Evolutionary conservation across 495 filamentous ascomycete genomes (phyloP).

Genomic region (Lasiosphaeria hispida): DNA sequence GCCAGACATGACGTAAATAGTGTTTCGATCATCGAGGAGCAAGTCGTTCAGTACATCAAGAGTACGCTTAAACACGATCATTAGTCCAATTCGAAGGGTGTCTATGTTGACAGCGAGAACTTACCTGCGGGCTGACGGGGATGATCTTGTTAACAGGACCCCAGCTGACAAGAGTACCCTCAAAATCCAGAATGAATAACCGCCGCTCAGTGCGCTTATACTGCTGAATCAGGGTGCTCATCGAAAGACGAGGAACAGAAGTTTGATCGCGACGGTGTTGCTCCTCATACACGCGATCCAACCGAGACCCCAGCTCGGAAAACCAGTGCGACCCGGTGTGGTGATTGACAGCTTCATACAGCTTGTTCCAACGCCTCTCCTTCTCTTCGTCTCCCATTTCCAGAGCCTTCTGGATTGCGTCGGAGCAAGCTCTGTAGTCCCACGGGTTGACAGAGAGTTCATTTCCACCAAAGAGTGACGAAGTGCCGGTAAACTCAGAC

Average conservation of each 20-base stretch:
- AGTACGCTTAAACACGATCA: conserved; percentile 50
- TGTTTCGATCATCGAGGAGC: conserved; percentile 70
- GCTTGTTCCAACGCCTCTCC: conserved; percentile 65
- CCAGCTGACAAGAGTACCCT: conserved; percentile 85
- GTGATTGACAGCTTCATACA: conserved; percentile 71
- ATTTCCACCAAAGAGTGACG: conserved; percentile 73
- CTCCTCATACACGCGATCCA: conserved; percentile 73
- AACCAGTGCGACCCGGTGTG: conserved; percentile 86
- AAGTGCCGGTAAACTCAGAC: conserved; percentile 89
- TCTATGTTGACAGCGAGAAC: conserved; percentile 8
- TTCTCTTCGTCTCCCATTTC: conserved; percentile 73
- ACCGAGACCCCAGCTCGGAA: conserved; percentile 62
- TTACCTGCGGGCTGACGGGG: conserved; percentile 71
- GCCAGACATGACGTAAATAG: conserved; percentile 91
- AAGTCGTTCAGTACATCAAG: conserved; percentile 77
- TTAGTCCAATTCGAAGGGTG: neutral
- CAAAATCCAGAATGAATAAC: conserved; percentile 87
- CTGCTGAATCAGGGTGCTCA: conserved; percentile 56
- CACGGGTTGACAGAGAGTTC: conserved; percentile 87
- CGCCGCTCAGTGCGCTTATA: conserved; percentile 65
- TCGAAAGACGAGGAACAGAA: conserved; percentile 77
- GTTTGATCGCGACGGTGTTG: conserved; percentile 79
- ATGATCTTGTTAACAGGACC: conserved; percentile 77
- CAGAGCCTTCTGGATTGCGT: conserved; percentile 76
- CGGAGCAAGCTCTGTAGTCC: conserved; percentile 82